These are phyloP conservation scores for Trichoderma koningiopsis DNA, from an alignment of 2,329 filamentous ascomycete species.

Conservation along the genomic window DNA sequence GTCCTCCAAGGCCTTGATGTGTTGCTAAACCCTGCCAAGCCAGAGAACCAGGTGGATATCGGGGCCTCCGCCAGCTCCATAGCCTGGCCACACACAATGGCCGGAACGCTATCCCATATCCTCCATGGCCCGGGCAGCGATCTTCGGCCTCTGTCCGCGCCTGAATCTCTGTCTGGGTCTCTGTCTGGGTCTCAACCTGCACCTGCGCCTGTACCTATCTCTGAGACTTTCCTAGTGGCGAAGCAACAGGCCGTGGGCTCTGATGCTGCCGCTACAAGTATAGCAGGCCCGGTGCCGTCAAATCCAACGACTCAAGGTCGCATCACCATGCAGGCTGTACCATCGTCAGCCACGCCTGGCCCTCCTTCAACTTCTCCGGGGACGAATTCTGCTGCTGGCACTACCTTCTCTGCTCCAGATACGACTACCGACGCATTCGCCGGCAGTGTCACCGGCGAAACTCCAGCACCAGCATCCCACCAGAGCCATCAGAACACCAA, in stretches of 20 bases:
- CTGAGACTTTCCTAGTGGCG: slow-evolving; percentile 5
- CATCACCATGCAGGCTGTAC: slow-evolving; percentile 7
- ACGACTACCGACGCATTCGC: neutral
- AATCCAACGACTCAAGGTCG: neutral
- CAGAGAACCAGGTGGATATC: neutral
- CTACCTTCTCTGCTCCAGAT: neutral
- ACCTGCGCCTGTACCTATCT: neutral
- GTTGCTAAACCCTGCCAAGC: slow-evolving; percentile 3
- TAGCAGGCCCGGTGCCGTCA: neutral
- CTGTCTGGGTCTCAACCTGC: neutral
- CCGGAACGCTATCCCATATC: slow-evolving; percentile 38
- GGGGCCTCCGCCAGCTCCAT: slow-evolving; percentile 23
- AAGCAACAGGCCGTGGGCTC: neutral
- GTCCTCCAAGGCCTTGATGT: slow-evolving; percentile 19
- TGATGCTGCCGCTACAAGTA: slow-evolving; percentile 14
- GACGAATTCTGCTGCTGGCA: neutral
- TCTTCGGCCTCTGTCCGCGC: neutral
- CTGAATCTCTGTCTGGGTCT: neutral
- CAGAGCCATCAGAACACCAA: slow-evolving; percentile 37
- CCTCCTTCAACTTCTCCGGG: neutral
- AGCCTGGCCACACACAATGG: slow-evolving; percentile 33
- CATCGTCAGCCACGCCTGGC: neutral
- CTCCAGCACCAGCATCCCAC: slow-evolving; percentile 20
- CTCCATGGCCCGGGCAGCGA: slow-evolving; percentile 33
- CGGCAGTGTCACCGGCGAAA: neutral